These are phyloP conservation scores for Gamsiella multidivaricata DNA, from an alignment of 192 early-diverging fungal species.

Conservation along the genomic window DNA sequence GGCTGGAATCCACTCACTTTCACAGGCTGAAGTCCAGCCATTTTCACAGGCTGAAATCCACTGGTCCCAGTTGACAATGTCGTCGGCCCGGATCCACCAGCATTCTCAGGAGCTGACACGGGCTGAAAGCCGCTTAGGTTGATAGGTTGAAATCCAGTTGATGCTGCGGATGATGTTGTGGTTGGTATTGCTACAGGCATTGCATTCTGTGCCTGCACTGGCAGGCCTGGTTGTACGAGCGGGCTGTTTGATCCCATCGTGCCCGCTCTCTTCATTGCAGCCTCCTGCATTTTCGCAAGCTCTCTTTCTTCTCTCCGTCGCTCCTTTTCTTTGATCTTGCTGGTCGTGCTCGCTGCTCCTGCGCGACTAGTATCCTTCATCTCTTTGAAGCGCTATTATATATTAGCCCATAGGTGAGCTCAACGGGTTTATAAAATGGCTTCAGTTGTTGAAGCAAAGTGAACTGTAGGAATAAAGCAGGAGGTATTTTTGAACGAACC, in stretches of 20 bases:
- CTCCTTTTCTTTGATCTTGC: constrained; percentile 71
- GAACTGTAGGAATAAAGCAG: too few species aligned
- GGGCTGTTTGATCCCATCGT: background rate
- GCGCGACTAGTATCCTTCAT: constrained; percentile 71
- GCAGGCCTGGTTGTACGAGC: background rate
- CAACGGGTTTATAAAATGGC: background rate
- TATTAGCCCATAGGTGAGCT: too few species aligned
- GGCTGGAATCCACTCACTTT: constrained; percentile 5
- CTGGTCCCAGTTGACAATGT: too few species aligned
- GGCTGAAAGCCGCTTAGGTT: constrained; percentile 1
- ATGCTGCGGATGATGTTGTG: background rate
- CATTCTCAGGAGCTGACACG: background rate
- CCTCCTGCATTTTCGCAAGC: constrained; percentile 71
- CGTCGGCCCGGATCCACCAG: background rate
- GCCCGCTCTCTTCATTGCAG: constrained; percentile 62
- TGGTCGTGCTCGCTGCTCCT: constrained; percentile 39
- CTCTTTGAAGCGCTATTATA: constrained; percentile 76
- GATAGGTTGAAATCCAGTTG: constrained; percentile 19
- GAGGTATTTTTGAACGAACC: constrained; percentile 54
- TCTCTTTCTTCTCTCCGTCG: constrained; percentile 75
- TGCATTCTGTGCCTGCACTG: background rate
- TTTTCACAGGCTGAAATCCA: constrained; percentile 40
- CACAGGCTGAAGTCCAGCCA: constrained; percentile 18
- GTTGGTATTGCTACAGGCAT: background rate
- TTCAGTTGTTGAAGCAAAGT: too few species aligned